phyloP scores from a whole-genome alignment of 1,284 basidiomycete genomes.

The Microbotryomycetes sp. region DNA sequence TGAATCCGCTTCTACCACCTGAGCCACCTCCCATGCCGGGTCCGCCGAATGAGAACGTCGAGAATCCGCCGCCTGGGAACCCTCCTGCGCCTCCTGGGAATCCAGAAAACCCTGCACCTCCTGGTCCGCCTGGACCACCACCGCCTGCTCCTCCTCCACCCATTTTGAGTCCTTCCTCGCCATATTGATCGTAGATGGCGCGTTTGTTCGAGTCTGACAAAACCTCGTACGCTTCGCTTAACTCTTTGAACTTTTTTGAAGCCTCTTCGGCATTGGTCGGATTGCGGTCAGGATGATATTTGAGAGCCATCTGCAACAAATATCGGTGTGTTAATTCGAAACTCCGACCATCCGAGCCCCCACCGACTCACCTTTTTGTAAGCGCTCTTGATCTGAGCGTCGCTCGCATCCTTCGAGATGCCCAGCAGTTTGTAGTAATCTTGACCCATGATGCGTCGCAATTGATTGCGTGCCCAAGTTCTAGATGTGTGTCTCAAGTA shows the following conservation, averaged over 20 bases:
- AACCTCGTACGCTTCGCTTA: constrained; percentile 91
- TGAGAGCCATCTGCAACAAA: constrained; percentile 54
- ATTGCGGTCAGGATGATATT: constrained; percentile 91
- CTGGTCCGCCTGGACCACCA: constrained; percentile 18
- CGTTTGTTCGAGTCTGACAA: constrained; percentile 73
- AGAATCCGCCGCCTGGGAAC: constrained; percentile 44
- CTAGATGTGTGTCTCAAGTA: no score
- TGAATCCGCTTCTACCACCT: constrained; percentile 52
- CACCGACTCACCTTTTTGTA: constrained; percentile 33
- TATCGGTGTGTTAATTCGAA: neutral
- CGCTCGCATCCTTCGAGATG: constrained; percentile 62
- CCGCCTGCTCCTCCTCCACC: constrained; percentile 46
- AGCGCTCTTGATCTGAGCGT: constrained; percentile 70
- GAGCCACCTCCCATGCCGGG: constrained; percentile 49
- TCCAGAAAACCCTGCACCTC: constrained; percentile 24
- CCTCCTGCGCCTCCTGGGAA: constrained; percentile 26
- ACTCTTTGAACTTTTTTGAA: constrained; percentile 88
- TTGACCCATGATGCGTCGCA: neutral
- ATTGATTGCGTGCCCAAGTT: no score
- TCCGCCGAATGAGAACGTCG: constrained; percentile 55
- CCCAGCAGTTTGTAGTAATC: constrained; percentile 81
- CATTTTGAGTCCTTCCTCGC: constrained; percentile 87
- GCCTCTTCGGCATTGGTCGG: constrained; percentile 69
- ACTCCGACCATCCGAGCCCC: neutral
- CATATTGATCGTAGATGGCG: constrained; percentile 87